A percentile compares a stretch with the other conserved stretches of the same genome.
These are phyloP conservation scores for Blastomyces gilchristii DNA, from an alignment of 2,329 filamentous ascomycete genomes.

Conservation along the genomic window DNA sequence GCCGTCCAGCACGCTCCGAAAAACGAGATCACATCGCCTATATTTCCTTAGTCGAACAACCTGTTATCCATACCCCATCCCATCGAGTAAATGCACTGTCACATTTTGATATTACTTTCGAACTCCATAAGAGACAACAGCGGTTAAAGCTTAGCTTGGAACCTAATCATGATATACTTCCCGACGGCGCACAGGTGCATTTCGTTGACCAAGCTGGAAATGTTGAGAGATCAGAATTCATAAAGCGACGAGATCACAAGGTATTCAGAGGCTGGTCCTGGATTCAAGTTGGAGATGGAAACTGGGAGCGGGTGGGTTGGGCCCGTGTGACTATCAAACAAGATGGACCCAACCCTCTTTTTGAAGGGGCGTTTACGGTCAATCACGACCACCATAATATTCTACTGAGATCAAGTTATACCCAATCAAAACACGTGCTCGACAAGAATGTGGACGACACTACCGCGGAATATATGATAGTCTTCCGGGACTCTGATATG, in stretches of 20 bases:
- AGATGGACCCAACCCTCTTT: slow-evolving; percentile 70
- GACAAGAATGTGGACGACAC: slow-evolving; percentile 56
- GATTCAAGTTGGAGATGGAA: slow-evolving; percentile 50
- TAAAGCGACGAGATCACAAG: slow-evolving; percentile 64
- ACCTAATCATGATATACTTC: slow-evolving; percentile 83
- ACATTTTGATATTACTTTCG: slow-evolving; percentile 75
- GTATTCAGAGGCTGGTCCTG: slow-evolving; percentile 76
- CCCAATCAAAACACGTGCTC: slow-evolving; percentile 56
- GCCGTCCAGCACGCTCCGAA: slow-evolving; percentile 53
- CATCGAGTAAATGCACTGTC: slow-evolving; percentile 71
- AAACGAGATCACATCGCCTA: slow-evolving; percentile 67
- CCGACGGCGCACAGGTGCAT: slow-evolving; percentile 62
- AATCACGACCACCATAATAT: slow-evolving; percentile 78
- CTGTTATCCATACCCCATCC: slow-evolving; percentile 66
- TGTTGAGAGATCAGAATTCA: slow-evolving; percentile 53
- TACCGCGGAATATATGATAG: slow-evolving; percentile 68
- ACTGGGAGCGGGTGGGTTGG: slow-evolving; percentile 79
- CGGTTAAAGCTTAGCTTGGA: slow-evolving; percentile 70
- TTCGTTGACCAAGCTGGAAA: slow-evolving; percentile 63
- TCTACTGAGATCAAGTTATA: slow-evolving; percentile 63
- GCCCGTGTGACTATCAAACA: slow-evolving; percentile 66
- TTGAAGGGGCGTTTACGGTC: slow-evolving; percentile 81
- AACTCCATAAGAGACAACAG: slow-evolving; percentile 55
- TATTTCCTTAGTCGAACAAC: slow-evolving; percentile 62
- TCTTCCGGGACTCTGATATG: slow-evolving; percentile 88